Base-by-base conservation (phyloP, 1,284 basidiomycete species). In the Volvariella volvacea region DNA sequence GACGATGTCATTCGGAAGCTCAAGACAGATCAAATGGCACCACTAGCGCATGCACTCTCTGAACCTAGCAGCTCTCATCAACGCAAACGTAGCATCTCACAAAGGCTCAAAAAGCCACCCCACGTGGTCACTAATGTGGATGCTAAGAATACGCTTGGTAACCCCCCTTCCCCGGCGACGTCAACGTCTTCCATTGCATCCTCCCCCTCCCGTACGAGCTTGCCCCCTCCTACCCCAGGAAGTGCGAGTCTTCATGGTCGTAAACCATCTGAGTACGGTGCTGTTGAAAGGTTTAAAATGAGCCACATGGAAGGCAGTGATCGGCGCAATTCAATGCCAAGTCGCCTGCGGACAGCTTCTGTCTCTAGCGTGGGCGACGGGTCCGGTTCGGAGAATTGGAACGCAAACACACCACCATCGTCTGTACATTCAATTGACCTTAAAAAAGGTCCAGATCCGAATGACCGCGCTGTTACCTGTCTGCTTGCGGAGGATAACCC, bases 1-100 rank as follows among this genome's bases (percentile, higher is more conserved):
- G 96, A 99, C 64, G 94, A 99, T 61, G 86, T 99, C 52, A 96
- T 99, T 56, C 83, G 92, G 47, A 95, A 96, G 66, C 76, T 99
- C 61, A 85, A 84, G 67, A 88, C 86, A 1, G 88, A 90, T 53
- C 86, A 88, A 55, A 74, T 88, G 66, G 66, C 73, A 1, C 83
- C 88, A 17, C 70, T 90, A 42, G 66, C 76, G 0, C 87, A 89
- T 54, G 71, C 88, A 6, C 66, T 90, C 44, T 74, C 81, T 2
- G 87, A 90, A 56, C 74, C 83, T 3, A 58, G 65, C 8, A 67
- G 66, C 42, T 58, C 59, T 37, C 78, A 81, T 57, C 64, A 72
- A 25, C 74, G 88, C 41, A 78, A 80, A 52, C 78, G 81, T 44
- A 90, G 88, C 56, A 63, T 87, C 16, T 89, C 88, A 2, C 74